phyloP scores from a whole-genome alignment of 1,284 basidiomycete genomes.

The Ustilago trichophora region DNA sequence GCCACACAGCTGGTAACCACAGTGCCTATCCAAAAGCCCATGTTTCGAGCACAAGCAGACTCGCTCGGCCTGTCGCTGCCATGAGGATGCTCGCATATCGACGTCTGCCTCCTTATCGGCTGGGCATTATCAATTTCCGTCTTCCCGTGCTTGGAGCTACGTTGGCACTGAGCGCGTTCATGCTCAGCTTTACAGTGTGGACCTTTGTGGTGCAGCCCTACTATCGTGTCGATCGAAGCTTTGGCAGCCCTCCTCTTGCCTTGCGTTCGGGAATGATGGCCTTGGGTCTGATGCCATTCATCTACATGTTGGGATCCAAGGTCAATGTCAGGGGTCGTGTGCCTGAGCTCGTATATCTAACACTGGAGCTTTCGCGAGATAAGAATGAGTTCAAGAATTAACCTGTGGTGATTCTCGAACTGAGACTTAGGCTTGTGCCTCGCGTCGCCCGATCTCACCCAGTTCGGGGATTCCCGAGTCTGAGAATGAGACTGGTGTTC shows the following conservation, averaged over 20 bases:
- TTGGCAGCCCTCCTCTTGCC: constrained; percentile 54
- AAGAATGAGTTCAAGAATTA: too few relatives aligned
- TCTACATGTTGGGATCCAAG: constrained; percentile 52
- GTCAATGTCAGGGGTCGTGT: constrained; percentile 62
- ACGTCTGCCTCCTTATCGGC: constrained; percentile 15
- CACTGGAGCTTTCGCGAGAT: too few relatives aligned
- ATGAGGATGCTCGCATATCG: constrained; percentile 31
- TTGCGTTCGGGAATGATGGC: constrained; percentile 59
- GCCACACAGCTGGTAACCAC: background rate
- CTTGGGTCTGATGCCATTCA: constrained; percentile 57
- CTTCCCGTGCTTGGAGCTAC: constrained; percentile 45
- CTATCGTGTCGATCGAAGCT: constrained; percentile 45
- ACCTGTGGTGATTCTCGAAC: too few relatives aligned
- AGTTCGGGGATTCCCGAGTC: too few relatives aligned
- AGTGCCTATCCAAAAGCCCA: too few relatives aligned
- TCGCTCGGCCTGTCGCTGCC: constrained; percentile 12
- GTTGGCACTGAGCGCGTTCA: constrained; percentile 29
- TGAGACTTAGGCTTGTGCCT: too few relatives aligned
- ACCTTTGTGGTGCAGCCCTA: constrained; percentile 50
- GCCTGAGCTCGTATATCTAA: too few relatives aligned
- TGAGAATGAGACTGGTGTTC: too few relatives aligned
- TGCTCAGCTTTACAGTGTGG: constrained; percentile 49
- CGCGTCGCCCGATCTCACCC: too few relatives aligned
- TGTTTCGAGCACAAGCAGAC: background rate
- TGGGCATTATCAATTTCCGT: constrained; percentile 33